Evolutionary conservation across 1,284 basidiomycete genomes (phyloP), one percentile per base, ranked within the genome.

Genomic region (Neonothopanus nambi): DNA sequence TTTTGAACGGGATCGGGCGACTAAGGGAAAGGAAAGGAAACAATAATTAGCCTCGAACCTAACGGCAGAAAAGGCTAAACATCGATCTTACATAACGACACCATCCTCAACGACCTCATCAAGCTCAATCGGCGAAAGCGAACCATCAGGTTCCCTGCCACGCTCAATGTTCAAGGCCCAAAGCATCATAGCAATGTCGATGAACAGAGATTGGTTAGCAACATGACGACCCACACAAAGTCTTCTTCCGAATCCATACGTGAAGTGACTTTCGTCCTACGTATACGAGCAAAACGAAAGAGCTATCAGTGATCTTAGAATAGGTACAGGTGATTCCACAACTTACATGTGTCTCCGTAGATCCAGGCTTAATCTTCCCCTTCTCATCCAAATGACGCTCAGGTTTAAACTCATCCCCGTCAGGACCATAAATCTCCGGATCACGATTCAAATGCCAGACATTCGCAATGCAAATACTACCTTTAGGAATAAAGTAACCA

Each of bases 401-500:
- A 18, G 56, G 56, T 13, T 55, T 55, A 44, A 55, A 57, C 7
- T 42, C 23, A 28, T 49, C 39, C 3, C 48, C 56, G 39, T 57
- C 53, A 7, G 52, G 30, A 5, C 52, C 56, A 17, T 54, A 57
- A 1, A 63, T 30, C 3, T 36, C 49, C n/a, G 56, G 37, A 35
- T 63, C 62, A 17, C 45, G 59, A 40, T 61, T 56, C 21, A 62
- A 48, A 24, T 45, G 33, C 57, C 52, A 57, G 28, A 66, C 58
- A 30, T 65, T 65, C 41, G 59, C 55, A n/a, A 65, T 43, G 33
- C 61, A 47, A 33, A 59, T 59, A 5, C 63, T 57, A 5, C 59
- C 60, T 46, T 63, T 61, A 0, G 65, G 65, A 15, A 67, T 67
- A 43, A 59, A 60, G 40, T 57, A 57, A 3, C 63, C 64, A 17